A percentile compares a stretch with the other conserved stretches of the same genome.
Conservation (phyloP, 2,329 filamentous ascomycete species). For the Aureobasidium sp. region DNA sequence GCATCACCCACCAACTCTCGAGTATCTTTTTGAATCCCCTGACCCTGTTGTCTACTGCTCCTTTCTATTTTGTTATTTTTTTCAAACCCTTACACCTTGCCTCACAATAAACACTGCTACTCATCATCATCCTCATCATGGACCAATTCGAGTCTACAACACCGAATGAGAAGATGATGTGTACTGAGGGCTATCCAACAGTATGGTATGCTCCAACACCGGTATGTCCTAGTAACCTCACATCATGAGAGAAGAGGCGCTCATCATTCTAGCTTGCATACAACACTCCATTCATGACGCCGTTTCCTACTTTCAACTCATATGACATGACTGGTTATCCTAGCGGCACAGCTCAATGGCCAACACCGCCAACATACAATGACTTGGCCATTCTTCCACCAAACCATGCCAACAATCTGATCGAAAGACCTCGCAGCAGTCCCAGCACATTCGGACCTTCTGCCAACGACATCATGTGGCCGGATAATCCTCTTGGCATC, state of each 20-base stretch:
- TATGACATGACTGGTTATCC: conserved; percentile 22
- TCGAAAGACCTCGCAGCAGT: conserved; percentile 14
- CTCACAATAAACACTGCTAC: neutral
- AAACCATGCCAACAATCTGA: neutral
- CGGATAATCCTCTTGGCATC: conserved; percentile 35
- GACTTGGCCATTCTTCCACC: conserved; percentile 7
- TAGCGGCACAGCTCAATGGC: conserved; percentile 14
- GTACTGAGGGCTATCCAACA: conserved; percentile 10
- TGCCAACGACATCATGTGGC: conserved; percentile 34
- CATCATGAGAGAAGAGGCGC: neutral
- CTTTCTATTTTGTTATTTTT: neutral
- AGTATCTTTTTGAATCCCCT: neutral
- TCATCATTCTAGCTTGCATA: conserved; percentile 20
- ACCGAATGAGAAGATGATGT: conserved; percentile 11
- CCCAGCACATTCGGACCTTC: conserved; percentile 25
- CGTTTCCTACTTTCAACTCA: conserved; percentile 27
- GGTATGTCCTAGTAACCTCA: neutral
- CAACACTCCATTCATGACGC: conserved; percentile 29
- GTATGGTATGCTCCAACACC: conserved; percentile 11
- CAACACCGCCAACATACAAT: conserved; percentile 12
- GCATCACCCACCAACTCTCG: conserved; percentile 11
- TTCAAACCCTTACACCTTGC: neutral
- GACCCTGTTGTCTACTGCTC: neutral
- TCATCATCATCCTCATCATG: conserved; percentile 3
- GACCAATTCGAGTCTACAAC: conserved; percentile 10